phyloP scores from a whole-genome alignment of 768 basidiomycete genomes.

The Psilocybe azurescens region DNA sequence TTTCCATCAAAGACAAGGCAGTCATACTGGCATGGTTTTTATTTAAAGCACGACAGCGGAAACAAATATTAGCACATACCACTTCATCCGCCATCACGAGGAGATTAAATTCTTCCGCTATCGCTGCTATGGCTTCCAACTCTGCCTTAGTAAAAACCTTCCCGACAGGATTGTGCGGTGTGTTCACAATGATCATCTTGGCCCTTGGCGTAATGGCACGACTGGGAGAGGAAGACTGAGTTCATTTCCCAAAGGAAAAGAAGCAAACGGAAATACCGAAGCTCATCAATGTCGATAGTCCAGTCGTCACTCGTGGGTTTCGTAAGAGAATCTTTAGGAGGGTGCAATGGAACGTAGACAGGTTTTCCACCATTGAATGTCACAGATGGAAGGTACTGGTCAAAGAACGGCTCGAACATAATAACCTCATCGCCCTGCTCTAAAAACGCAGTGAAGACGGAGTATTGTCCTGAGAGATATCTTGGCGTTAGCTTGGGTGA shows the following conservation, averaged over 20 bases:
- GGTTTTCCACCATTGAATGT: slow-evolving; percentile 94
- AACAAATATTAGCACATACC: slow-evolving; percentile 49
- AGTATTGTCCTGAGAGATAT: slow-evolving; percentile 77
- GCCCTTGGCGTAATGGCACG: slow-evolving; percentile 86
- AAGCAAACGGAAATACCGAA: slow-evolving; percentile 54
- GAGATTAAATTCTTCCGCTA: slow-evolving; percentile 92
- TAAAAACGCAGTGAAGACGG: slow-evolving; percentile 91
- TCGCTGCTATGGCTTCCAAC: slow-evolving; percentile 80
- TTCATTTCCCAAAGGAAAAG: neutral
- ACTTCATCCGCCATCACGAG: slow-evolving; percentile 97
- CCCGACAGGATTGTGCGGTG: slow-evolving; percentile 98
- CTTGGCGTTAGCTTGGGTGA: slow-evolving; percentile 14
- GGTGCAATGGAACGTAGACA: slow-evolving; percentile 94
- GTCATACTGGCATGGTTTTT: slow-evolving; percentile 73
- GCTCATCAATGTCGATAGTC: slow-evolving; percentile 89
- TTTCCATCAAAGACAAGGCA: slow-evolving; percentile 87
- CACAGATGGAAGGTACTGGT: slow-evolving; percentile 92
- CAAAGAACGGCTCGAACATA: slow-evolving; percentile 98
- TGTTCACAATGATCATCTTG: slow-evolving; percentile 96
- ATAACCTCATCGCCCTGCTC: slow-evolving; percentile 96
- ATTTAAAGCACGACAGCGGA: slow-evolving; percentile 6
- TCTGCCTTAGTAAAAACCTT: slow-evolving; percentile 91
- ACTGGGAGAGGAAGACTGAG: slow-evolving; percentile 38
- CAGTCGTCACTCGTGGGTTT: slow-evolving; percentile 77
- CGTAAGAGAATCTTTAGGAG: slow-evolving; percentile 56